phyloP scores from a whole-genome alignment of 805 yeast genomes.

The Lipomyces oligophaga region DNA sequence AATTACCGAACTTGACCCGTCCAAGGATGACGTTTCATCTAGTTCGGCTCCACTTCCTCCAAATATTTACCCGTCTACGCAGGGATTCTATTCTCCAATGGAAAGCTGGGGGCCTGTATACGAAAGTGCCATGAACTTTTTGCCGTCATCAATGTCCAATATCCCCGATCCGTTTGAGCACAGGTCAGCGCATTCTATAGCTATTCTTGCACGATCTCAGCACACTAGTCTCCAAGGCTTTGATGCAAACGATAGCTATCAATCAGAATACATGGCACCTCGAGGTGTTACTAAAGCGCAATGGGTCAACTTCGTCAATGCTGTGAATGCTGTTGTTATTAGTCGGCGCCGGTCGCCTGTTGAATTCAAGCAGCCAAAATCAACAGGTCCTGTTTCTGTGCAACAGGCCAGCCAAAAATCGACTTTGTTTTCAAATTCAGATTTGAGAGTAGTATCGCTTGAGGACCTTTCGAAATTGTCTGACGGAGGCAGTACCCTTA shows the following conservation, averaged over 20 bases:
- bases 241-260: neutral
- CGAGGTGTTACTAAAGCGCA: constrained; percentile 5
- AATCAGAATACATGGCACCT: constrained; percentile 3
- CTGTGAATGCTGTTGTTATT: neutral
- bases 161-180: no score
- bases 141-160: no score
- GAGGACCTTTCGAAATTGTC: neutral
- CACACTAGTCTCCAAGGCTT: constrained; percentile 2
- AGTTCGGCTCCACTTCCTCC: no score
- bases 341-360: neutral
- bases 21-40: no score
- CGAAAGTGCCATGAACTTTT: no score
- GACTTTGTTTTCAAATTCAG: no score
- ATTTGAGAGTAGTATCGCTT: no score
- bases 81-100: no score
- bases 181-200: constrained; percentile 1
- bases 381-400: neutral
- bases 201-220: constrained; percentile 5
- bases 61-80: no score
- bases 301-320: constrained; percentile 3
- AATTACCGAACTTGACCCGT: no score
- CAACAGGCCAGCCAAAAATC: neutral
- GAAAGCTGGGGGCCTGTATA: no score
- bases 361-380: no score
- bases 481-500: constrained; percentile 1